phyloP scores from a whole-genome alignment of 1,284 basidiomycete genomes.

The Tilletia indica region DNA sequence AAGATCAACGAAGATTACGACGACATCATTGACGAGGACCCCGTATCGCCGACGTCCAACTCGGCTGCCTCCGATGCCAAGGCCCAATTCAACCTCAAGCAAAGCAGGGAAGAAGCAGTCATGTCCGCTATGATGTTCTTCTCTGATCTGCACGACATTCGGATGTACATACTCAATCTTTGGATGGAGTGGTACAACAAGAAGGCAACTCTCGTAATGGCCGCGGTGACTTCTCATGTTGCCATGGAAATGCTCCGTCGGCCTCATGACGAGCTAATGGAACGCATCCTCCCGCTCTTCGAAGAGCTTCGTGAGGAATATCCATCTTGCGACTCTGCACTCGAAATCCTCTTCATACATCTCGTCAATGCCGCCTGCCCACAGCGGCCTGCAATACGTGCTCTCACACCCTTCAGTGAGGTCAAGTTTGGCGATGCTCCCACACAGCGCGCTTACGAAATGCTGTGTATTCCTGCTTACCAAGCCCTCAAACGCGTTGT shows the following conservation, averaged over 20 bases:
- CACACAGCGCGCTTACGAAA: background rate
- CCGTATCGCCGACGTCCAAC: no score
- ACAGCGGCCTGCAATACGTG: background rate
- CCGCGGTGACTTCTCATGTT: background rate
- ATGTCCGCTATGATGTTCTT: background rate
- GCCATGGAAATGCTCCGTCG: constrained; percentile 5
- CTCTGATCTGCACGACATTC: background rate
- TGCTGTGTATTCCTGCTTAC: background rate
- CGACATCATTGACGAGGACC: background rate
- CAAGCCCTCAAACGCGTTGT: background rate
- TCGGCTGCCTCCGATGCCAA: background rate
- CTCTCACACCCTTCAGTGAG: background rate
- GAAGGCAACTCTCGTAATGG: background rate
- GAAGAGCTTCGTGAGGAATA: background rate
- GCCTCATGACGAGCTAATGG: background rate
- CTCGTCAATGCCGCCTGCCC: background rate
- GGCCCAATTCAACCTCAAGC: background rate
- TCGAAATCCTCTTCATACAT: background rate
- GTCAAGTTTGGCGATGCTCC: background rate
- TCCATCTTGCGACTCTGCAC: background rate
- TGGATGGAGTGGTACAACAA: background rate
- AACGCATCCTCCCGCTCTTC: background rate
- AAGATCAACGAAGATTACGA: background rate
- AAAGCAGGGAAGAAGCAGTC: background rate
- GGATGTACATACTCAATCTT: background rate